Base-by-base conservation (phyloP, 192 early-diverging fungal species). In the Geranomyces variabilis region DNA sequence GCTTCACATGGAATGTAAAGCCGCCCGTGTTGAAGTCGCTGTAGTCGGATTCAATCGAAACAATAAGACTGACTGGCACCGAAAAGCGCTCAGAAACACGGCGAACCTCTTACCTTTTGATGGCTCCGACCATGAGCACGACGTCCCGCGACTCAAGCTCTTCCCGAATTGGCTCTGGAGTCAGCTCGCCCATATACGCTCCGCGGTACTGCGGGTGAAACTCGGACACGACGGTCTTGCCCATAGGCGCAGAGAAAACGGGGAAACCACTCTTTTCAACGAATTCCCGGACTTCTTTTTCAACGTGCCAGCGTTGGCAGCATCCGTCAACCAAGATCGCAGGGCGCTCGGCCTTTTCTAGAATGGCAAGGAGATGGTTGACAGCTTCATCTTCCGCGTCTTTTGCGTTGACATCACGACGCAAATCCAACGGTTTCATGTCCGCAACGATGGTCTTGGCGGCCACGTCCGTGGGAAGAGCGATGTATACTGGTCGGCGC, bases 11-110 rank as follows among this genome's bases (percentile, higher is more conserved):
- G 53, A 74, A 78, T n/a, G 81, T 81, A 71, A 83, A 83, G 24
- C 81, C 81, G 69, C 83, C 83, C 0, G 83, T 84, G 44, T 84
- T 84, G 66, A 79, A 83, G 75, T 84, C 83, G 30, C 79, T 41
- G 36, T 41, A 41, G 10, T n/a, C 36, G 36, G 36, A 10, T 10
- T 7, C 29, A 41, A n/a, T n/a, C n/a, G n/a, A n/a, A n/a, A n/a
- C n/a, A n/a, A n/a, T n/a, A n/a, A n/a, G n/a, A n/a, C n/a, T n/a
- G n/a, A n/a, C n/a, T n/a, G n/a, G n/a, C n/a, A n/a, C n/a, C n/a
- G n/a, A n/a, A n/a, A n/a, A n/a, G n/a, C n/a, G n/a, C n/a, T n/a
- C n/a, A n/a, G n/a, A n/a, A n/a, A n/a, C n/a, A n/a, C n/a, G n/a
- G n/a, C n/a, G n/a, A n/a, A n/a, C n/a, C n/a, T n/a, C 36, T 41